A percentile compares a stretch with the other conserved stretches of the same genome.
Evolutionary conservation across 768 basidiomycete species (phyloP).

Genomic region (Lentinula aciculospora): DNA sequence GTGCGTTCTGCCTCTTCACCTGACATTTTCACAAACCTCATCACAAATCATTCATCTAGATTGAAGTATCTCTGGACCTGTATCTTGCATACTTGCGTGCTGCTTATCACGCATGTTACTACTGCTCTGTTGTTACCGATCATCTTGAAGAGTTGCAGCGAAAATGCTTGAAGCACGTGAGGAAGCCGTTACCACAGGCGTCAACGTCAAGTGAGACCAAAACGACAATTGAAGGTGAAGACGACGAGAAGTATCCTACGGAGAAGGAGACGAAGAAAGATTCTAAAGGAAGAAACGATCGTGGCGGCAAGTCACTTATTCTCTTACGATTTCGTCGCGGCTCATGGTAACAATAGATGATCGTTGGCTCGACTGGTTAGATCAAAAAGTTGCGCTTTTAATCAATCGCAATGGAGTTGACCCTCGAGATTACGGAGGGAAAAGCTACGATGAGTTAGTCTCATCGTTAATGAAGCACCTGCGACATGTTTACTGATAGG

Average conservation of each 20-base stretch:
- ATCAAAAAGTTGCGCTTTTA: conserved; percentile 77
- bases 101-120: conserved; percentile 95
- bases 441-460: conserved; percentile 82
- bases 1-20: conserved; percentile 32
- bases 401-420: conserved; percentile 78
- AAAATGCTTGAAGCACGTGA: conserved; percentile 89
- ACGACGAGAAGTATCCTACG: conserved; percentile 33
- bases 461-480: conserved; percentile 12
- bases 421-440: conserved; percentile 84
- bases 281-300: conserved; percentile 35
- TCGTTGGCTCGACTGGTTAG: conserved; percentile 86
- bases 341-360: conserved; percentile 49
- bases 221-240: conserved; percentile 34
- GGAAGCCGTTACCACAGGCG: conserved; percentile 66
- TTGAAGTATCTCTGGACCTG: conserved; percentile 80
- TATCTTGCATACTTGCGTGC: conserved; percentile 90
- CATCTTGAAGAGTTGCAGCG: conserved; percentile 93
- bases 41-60: conserved; percentile 43
- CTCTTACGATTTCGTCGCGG: neutral
- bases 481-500: conserved; percentile 8
- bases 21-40: conserved; percentile 12
- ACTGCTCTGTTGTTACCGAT: conserved; percentile 90
- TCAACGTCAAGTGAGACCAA: conserved; percentile 39
- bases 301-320: conserved; percentile 49
- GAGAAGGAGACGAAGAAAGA: conserved; percentile 29